Evolutionary conservation across 2,329 filamentous ascomycete genomes (phyloP), one percentile per base, ranked within the genome.

Genomic region (Coleophoma eucalyptorum): DNA sequence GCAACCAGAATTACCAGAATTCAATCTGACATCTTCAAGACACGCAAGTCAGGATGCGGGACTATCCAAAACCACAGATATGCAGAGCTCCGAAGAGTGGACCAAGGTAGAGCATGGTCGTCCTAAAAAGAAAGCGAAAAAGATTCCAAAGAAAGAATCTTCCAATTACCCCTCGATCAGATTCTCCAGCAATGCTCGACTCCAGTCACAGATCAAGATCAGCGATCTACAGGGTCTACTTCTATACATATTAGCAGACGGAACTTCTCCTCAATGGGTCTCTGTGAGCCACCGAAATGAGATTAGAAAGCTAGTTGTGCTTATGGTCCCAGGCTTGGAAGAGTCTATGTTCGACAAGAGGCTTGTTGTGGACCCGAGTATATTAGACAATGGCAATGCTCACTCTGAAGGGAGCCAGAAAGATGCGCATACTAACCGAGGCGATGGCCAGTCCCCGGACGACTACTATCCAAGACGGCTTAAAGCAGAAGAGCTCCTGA

Each of bases 301-400:
- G 52, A 83, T 88, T 60, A 74, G 82, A 56, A 95, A 94, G 70
- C 87, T 95, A 31, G 92, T 97, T 31, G 81, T 89, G 38, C 73
- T 99, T 58, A 93, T 97, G 88, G 84, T 97, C 11, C 94, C 94
- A 11, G 94, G 94, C 0, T 72, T 99, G 20, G 93, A 97, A 65
- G 81, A 90, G 62, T 87, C 84, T 55, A 94, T 97, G 88, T 96
- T 97, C 71, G 82, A 87, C 66, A 76, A 61, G 73, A 75, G 13
- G 15, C 33, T 38, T 41, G 65, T 71, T 4, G 32, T 53, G 19
- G 49, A 50, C 15, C 50, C 49, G 8, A 48, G 44, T 8, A 37
- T 51, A n/a, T 51, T 54, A 10, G 41, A 19, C 16, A 35, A 47
- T 8, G 26, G 46, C 32, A 45, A 44, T 26, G 49, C 51, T 21